A percentile compares a stretch with the other conserved stretches of the same genome.
These are phyloP conservation scores for Aspergillus ustus DNA, from an alignment of 2,329 filamentous ascomycete genomes.

Conservation along the genomic window DNA sequence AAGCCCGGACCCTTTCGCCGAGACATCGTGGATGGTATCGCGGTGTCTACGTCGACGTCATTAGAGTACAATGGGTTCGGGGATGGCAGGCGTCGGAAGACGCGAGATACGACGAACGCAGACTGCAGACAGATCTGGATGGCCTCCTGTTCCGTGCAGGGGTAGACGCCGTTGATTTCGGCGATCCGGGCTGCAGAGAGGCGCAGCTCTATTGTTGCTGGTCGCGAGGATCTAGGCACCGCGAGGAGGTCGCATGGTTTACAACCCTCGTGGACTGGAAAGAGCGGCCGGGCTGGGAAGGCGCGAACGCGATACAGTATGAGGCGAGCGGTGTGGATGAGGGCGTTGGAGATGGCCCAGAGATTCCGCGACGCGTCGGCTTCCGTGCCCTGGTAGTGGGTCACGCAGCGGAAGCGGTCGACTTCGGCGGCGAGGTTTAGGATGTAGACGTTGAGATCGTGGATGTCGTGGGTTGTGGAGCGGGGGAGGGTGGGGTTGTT, in stretches of 20 bases:
- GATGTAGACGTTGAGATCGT: neutral
- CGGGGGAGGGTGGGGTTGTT: too few relatives aligned
- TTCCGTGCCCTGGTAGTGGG: neutral
- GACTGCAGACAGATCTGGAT: slow-evolving; percentile 4
- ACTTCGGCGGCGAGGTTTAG: neutral
- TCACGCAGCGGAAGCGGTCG: neutral
- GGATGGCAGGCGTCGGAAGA: slow-evolving; percentile 4
- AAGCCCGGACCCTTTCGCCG: too few relatives aligned
- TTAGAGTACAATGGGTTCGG: slow-evolving; percentile 9
- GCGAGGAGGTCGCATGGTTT: too few relatives aligned
- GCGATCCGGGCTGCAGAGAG: too few relatives aligned
- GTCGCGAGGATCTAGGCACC: too few relatives aligned
- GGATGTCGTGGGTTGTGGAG: neutral
- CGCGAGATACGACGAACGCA: neutral
- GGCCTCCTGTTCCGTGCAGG: neutral
- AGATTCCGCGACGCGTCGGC: neutral
- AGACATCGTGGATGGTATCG: too few relatives aligned
- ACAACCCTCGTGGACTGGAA: too few relatives aligned
- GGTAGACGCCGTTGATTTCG: neutral
- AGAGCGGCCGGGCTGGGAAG: too few relatives aligned
- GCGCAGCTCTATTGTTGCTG: too few relatives aligned
- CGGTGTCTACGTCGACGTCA: neutral
- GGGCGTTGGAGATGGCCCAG: neutral
- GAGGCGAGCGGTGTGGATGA: neutral
- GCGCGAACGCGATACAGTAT: too few relatives aligned